Conservation (phyloP, 768 basidiomycete species). For the Lanmaoa pseudosensibilis region DNA sequence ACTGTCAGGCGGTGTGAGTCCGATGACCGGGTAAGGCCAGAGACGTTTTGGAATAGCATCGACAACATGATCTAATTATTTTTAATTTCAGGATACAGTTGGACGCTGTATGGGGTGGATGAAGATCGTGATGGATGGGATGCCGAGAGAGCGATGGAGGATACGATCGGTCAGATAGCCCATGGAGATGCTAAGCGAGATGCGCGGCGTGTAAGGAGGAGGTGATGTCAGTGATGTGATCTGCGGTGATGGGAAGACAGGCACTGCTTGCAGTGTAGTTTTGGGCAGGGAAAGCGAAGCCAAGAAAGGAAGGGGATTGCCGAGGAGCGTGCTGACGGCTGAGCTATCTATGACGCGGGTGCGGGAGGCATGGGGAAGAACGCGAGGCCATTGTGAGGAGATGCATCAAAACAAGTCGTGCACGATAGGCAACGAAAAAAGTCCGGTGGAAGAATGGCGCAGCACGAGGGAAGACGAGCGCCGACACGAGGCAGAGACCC, state of each 20-base stretch:
- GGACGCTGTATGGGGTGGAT: no score
- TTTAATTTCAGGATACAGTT: no score
- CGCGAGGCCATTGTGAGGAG: not conserved
- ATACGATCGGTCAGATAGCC: not conserved
- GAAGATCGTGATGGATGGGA: not conserved
- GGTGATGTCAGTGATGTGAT: constrained; percentile 23
- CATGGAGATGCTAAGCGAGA: not conserved
- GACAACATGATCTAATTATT: no score
- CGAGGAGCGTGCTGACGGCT: no score
- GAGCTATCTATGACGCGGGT: constrained; percentile 16
- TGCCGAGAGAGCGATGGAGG: not conserved
- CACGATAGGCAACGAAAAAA: not conserved
- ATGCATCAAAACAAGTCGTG: no score
- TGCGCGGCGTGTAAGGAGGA: not conserved
- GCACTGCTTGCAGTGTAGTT: not conserved
- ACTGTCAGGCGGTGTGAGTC: not conserved
- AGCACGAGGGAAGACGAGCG: constrained; percentile 20
- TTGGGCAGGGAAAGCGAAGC: no score
- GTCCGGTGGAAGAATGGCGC: constrained; percentile 16
- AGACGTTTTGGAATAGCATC: no score
- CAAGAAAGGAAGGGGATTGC: not conserved
- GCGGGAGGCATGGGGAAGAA: constrained; percentile 1
- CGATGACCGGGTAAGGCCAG: not conserved
- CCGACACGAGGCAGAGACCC: constrained; percentile 35
- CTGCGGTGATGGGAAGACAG: constrained; percentile 17